These are phyloP conservation scores for Podospora pseudopauciseta DNA, from an alignment of 495 filamentous ascomycete genomes.

Conservation along the genomic window DNA sequence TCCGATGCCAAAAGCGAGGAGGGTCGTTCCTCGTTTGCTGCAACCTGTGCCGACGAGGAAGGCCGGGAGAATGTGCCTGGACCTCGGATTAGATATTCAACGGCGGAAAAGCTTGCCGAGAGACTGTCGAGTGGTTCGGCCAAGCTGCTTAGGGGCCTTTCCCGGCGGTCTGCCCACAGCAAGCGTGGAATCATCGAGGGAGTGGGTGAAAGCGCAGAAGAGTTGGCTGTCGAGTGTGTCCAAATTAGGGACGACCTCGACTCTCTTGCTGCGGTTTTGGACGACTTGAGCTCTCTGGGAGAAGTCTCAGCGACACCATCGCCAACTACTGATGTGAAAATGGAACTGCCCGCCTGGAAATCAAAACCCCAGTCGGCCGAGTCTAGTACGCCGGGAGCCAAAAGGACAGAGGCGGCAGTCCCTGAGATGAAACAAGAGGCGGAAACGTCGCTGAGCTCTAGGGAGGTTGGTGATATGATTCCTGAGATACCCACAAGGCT, in stretches of 20 bases:
- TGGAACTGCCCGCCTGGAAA: background rate
- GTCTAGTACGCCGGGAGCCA: background rate
- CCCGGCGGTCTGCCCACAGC: conserved; percentile 33
- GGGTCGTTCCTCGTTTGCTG: conserved; percentile 54
- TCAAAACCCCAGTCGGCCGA: background rate
- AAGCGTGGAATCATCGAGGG: conserved; percentile 16
- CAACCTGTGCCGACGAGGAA: conserved; percentile 57
- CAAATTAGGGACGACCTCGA: conserved; percentile 34
- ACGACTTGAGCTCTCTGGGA: conserved; percentile 45
- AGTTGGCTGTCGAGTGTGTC: conserved; percentile 40
- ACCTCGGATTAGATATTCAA: conserved; percentile 15
- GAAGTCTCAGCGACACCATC: conserved; percentile 2
- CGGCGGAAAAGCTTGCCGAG: conserved; percentile 35
- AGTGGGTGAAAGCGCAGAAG: conserved; percentile 39
- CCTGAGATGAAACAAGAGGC: background rate
- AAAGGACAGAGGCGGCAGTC: background rate
- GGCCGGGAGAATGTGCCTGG: conserved; percentile 29
- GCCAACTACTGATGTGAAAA: background rate
- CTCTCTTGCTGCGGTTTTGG: conserved; percentile 53
- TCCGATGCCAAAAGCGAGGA: conserved; percentile 35
- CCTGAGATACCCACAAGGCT: background rate
- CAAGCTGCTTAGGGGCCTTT: conserved; percentile 44
- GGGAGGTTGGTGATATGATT: background rate
- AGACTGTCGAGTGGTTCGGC: conserved; percentile 48
- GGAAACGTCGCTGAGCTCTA: background rate